phyloP scores from a whole-genome alignment of 495 filamentous ascomycete genomes.

The Lasiosphaeria hispida region DNA sequence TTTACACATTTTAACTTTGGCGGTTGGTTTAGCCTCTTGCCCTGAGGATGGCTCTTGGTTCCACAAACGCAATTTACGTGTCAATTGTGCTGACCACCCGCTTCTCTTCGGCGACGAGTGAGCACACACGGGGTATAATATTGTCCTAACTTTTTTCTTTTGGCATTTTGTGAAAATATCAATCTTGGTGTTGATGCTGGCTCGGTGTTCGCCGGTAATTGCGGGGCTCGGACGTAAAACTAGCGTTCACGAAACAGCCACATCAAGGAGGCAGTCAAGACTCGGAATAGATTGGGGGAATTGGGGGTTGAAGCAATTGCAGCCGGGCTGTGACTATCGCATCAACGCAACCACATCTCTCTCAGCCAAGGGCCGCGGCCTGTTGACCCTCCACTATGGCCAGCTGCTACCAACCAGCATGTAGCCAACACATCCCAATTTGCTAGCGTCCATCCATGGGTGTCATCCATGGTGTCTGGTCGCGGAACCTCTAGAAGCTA shows the following conservation, averaged over 20 bases:
- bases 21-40: background rate
- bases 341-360: background rate
- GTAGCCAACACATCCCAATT: no score
- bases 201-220: background rate
- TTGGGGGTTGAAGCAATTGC: conserved; percentile 2
- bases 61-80: background rate
- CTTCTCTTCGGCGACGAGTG: no score
- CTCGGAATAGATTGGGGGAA: no score
- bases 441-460: background rate
- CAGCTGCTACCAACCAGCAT: no score
- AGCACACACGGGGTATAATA: no score
- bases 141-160: no score
- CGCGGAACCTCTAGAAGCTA: background rate
- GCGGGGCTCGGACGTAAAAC: background rate
- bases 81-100: background rate
- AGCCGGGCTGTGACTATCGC: conserved; percentile 8
- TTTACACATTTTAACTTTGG: background rate
- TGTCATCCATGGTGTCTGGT: background rate
- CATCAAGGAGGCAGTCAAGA: no score
- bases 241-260: background rate
- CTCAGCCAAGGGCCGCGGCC: no score
- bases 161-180: no score
- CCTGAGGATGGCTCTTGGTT: background rate
- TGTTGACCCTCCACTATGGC: no score
- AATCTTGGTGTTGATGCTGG: background rate